Percentiles rank a stretch among this genome's conserved stretches.
phyloP scores from a whole-genome alignment of 805 yeast species.

The Wickerhamomyces bisporus region DNA sequence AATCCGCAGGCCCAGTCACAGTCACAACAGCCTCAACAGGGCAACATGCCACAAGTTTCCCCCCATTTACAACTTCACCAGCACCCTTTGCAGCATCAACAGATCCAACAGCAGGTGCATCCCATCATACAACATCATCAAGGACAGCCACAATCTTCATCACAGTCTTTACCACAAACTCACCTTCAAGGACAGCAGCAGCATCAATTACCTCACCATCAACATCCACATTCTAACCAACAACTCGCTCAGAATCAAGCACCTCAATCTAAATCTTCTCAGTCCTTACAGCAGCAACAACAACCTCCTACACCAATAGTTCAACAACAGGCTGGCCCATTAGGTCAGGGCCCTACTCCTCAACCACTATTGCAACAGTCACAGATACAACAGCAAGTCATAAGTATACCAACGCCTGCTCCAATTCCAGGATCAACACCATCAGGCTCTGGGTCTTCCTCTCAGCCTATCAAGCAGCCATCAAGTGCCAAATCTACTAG shows the following conservation, averaged over 20 bases:
- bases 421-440: conserved; percentile 7
- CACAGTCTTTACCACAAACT: conserved; percentile 5
- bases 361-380: background rate
- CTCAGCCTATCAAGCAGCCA: conserved; percentile 2
- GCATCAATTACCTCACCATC: background rate
- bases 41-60: background rate
- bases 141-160: conserved; percentile 5
- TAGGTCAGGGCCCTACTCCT: background rate
- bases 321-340: too few species aligned
- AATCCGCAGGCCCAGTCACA: conserved; percentile 5
- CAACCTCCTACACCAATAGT: too few species aligned
- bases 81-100: conserved; percentile 11
- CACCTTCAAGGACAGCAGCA: conserved; percentile 3
- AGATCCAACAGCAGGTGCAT: conserved; percentile 15
- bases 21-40: conserved; percentile 6
- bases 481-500: conserved; percentile 7
- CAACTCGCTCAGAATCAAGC: conserved; percentile 6
- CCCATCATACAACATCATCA: conserved; percentile 7
- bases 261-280: conserved; percentile 17
- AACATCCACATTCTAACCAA: conserved; percentile 1
- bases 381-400: background rate
- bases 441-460: background rate
- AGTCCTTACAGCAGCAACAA: conserved; percentile 17
- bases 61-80: conserved; percentile 2
- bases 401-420: conserved; percentile 1